These are phyloP conservation scores for Neurospora sp. DNA, from an alignment of 2,329 filamentous ascomycete species.

Conservation along the genomic window DNA sequence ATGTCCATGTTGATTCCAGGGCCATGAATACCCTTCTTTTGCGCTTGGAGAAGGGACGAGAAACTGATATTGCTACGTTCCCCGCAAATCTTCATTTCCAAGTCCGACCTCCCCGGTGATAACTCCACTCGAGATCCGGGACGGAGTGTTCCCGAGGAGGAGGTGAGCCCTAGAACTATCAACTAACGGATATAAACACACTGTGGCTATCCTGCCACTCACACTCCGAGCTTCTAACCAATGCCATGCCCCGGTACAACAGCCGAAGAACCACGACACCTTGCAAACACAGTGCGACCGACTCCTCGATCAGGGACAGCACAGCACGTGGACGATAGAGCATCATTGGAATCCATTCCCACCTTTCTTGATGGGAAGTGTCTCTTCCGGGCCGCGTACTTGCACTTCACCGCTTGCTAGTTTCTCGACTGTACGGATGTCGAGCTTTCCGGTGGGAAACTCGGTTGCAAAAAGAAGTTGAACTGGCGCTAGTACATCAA, in stretches of 20 bases:
- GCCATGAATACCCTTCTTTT: not conserved
- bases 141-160: not conserved
- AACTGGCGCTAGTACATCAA: no score
- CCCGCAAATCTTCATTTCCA: not conserved
- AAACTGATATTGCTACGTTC: not conserved
- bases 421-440: not conserved
- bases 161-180: not conserved
- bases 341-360: not conserved
- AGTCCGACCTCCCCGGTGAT: not conserved
- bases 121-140: not conserved
- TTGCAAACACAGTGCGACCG: not conserved
- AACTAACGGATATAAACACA: not conserved
- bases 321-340: not conserved
- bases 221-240: not conserved
- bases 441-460: not conserved
- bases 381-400: not conserved
- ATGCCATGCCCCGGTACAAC: not conserved
- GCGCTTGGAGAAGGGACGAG: not conserved
- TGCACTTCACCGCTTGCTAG: not conserved
- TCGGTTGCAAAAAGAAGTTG: not conserved
- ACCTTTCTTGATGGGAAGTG: not conserved
- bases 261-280: not conserved
- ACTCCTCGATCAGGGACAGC: not conserved
- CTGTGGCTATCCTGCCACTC: not conserved
- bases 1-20: not conserved